phyloP scores from a whole-genome alignment of 176 grass and related monocot genomes.

The Chrysopogon serrulatus region DNA sequence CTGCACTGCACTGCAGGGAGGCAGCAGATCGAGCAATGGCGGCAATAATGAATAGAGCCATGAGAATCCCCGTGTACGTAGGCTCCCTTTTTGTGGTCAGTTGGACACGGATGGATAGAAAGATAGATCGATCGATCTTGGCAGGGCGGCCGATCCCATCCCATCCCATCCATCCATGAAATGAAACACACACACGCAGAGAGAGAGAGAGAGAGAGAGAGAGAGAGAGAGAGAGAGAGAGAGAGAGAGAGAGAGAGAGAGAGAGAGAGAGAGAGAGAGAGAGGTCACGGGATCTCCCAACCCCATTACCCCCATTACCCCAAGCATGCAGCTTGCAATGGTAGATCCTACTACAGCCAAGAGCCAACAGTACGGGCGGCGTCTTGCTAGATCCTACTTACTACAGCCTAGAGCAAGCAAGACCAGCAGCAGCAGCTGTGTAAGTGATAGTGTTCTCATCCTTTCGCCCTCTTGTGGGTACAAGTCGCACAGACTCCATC shows the following conservation, averaged over 20 bases:
- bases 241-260: no score
- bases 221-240: not conserved
- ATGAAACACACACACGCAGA: not conserved
- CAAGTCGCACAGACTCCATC: not conserved
- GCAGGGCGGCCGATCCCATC: not conserved
- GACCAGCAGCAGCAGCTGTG: no score
- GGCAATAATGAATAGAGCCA: slow-evolving; percentile 42
- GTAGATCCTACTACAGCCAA: no score
- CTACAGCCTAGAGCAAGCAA: no score
- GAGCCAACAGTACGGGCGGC: not conserved
- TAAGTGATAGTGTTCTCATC: not conserved
- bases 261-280: not conserved
- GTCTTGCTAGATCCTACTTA: no score
- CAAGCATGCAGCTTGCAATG: not conserved
- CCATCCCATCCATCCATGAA: not conserved
- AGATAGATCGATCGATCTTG: not conserved
- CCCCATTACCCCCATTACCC: no score
- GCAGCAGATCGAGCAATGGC: not conserved
- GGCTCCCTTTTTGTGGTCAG: not conserved
- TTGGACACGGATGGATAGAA: not conserved
- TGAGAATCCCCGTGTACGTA: slow-evolving; percentile 27
- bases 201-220: no score
- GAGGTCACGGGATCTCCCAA: slow-evolving; percentile 37
- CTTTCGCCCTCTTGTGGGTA: not conserved
- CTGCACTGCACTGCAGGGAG: no score